phyloP scores from a whole-genome alignment of 2,329 filamentous ascomycete genomes.

The Colletotrichum higginsianum region DNA sequence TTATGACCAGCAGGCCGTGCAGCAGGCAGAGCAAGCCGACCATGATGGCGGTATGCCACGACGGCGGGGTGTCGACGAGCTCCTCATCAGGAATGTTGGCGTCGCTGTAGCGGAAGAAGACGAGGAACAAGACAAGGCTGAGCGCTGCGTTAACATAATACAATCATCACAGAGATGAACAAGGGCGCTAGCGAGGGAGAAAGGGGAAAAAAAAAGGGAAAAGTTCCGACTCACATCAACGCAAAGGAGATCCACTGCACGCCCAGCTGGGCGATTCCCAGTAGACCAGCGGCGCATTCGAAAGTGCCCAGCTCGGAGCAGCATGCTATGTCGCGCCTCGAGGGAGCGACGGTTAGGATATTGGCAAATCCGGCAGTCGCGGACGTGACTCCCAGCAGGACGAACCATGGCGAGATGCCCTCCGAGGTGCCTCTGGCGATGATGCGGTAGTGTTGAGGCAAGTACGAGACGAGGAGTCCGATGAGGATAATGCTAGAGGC shows the following conservation, averaged over 20 bases:
- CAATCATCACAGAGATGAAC: too few species aligned
- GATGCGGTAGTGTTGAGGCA: constrained; percentile 95
- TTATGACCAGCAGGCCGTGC: constrained; percentile 80
- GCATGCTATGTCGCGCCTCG: constrained; percentile 86
- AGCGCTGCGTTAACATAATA: constrained; percentile 5
- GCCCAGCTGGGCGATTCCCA: constrained; percentile 93
- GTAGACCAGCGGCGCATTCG: constrained; percentile 86
- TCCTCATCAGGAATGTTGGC: constrained; percentile 66
- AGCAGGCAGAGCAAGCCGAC: constrained; percentile 81
- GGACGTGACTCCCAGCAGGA: constrained; percentile 93
- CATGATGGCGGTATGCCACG: constrained; percentile 83
- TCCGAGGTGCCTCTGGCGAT: constrained; percentile 88
- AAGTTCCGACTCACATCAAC: constrained; percentile 78
- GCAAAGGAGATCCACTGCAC: constrained; percentile 94
- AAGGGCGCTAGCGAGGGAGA: too few species aligned
- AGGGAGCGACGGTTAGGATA: constrained; percentile 89
- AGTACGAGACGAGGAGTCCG: constrained; percentile 92
- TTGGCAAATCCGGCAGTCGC: constrained; percentile 92
- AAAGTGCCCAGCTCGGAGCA: constrained; percentile 86
- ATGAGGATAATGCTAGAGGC: constrained; percentile 78
- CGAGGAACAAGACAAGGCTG: constrained; percentile 92
- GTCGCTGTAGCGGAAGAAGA: constrained; percentile 85
- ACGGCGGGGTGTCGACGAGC: constrained; percentile 68
- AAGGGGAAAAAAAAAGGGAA: background rate
- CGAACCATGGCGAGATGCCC: constrained; percentile 95